Evolutionary conservation across 2,329 filamentous ascomycete genomes (phyloP).

Genomic region (Alternaria rosae): DNA sequence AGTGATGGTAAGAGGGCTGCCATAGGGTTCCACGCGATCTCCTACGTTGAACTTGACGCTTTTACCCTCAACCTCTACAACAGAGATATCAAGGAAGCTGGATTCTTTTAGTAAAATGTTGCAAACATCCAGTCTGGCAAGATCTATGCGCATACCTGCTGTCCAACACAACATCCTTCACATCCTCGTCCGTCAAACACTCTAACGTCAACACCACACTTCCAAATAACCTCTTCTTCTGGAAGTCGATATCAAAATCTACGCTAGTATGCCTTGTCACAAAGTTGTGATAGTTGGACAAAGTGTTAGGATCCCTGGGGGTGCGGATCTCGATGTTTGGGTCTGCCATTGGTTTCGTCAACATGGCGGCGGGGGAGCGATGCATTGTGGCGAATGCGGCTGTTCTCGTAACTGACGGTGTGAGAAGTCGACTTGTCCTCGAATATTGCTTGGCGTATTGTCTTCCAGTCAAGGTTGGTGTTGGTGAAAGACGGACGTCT

Average conservation of each 20-base stretch:
- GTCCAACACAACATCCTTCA: constrained; percentile 83
- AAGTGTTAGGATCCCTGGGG: constrained; percentile 82
- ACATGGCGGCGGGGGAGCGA: constrained; percentile 41
- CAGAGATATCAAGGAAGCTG: constrained; percentile 74
- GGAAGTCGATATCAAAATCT: constrained; percentile 84
- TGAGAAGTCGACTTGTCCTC: background rate
- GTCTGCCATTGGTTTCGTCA: constrained; percentile 49
- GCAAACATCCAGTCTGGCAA: background rate
- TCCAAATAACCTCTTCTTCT: constrained; percentile 77
- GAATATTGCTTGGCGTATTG: background rate
- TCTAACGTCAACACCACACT: constrained; percentile 79
- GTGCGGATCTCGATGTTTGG: constrained; percentile 49
- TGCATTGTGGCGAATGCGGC: constrained; percentile 27
- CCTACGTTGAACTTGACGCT: constrained; percentile 74
- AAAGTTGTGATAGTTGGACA: constrained; percentile 92
- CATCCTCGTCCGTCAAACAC: constrained; percentile 75
- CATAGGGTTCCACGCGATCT: constrained; percentile 75
- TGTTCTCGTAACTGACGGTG: background rate
- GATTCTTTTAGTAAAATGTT: background rate
- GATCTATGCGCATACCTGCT: constrained; percentile 60
- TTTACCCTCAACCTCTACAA: constrained; percentile 73
- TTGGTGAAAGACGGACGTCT: background rate
- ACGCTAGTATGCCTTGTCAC: constrained; percentile 82
- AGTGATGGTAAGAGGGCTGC: constrained; percentile 71
- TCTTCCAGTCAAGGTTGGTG: background rate